phyloP scores from a whole-genome alignment of 306 rosid genomes.

The Datisca glomerata region DNA sequence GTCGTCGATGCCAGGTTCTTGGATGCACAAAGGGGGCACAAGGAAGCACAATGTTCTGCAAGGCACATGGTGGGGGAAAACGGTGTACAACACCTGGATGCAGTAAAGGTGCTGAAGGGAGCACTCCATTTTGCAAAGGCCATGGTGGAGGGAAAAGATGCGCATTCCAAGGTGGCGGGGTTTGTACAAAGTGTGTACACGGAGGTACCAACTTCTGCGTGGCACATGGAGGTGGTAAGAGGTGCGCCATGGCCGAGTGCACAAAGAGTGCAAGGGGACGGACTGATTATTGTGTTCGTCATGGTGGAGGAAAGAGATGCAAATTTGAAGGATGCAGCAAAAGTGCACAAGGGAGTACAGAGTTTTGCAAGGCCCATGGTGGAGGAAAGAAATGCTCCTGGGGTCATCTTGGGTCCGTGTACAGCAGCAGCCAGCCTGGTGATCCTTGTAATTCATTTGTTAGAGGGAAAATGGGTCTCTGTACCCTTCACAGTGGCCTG shows the following conservation, averaged over 20 bases:
- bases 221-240: slow-evolving; percentile 96
- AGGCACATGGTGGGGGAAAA: slow-evolving; percentile 96
- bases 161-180: slow-evolving; percentile 78
- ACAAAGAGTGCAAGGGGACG: slow-evolving; percentile 93
- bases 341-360: slow-evolving; percentile 96
- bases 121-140: slow-evolving; percentile 88
- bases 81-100: slow-evolving; percentile 81
- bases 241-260: slow-evolving; percentile 78
- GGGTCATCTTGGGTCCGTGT: slow-evolving; percentile 81
- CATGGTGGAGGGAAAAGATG: slow-evolving; percentile 96
- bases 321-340: slow-evolving; percentile 76
- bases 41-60: slow-evolving; percentile 94
- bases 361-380: slow-evolving; percentile 93
- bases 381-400: slow-evolving; percentile 95
- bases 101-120: slow-evolving; percentile 95
- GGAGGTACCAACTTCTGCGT: slow-evolving; percentile 94
- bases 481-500: slow-evolving; percentile 81
- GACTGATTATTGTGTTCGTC: slow-evolving; percentile 91
- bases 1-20: slow-evolving; percentile 69
- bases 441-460: slow-evolving; percentile 79
- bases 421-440: slow-evolving; percentile 27
- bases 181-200: slow-evolving; percentile 81
- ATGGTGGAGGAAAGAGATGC: slow-evolving; percentile 94
- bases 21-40: slow-evolving; percentile 94
- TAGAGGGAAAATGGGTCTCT: slow-evolving; percentile 76